These are phyloP conservation scores for Fusarium sp. DNA, from an alignment of 2,329 filamentous ascomycete genomes.

Conservation along the genomic window DNA sequence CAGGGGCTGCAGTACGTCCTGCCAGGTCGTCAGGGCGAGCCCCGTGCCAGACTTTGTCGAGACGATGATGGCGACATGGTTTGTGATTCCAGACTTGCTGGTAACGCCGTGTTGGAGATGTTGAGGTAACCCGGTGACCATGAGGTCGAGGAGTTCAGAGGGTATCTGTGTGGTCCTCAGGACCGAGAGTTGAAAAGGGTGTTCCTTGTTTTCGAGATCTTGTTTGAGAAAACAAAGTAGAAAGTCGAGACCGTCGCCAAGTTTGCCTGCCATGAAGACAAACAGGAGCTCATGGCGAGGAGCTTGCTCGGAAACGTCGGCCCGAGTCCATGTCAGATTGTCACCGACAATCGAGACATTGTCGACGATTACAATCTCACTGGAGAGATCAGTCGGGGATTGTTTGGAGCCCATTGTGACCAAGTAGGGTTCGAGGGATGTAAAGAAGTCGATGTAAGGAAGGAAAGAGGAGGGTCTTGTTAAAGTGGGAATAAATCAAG, in stretches of 20 bases:
- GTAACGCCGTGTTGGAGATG: slow-evolving; percentile 44
- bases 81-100: slow-evolving; percentile 34
- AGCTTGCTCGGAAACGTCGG: slow-evolving; percentile 21
- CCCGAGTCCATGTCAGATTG: slow-evolving; percentile 43
- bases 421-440: neutral
- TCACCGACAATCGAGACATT: slow-evolving; percentile 37
- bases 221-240: slow-evolving; percentile 55
- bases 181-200: slow-evolving; percentile 43
- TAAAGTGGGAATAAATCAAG: neutral
- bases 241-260: slow-evolving; percentile 2
- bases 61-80: slow-evolving; percentile 70
- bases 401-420: slow-evolving; percentile 19
- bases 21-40: slow-evolving; percentile 65
- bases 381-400: neutral
- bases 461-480: neutral
- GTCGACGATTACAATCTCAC: slow-evolving; percentile 11
- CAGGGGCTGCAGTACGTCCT: slow-evolving; percentile 65
- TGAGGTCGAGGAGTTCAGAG: slow-evolving; percentile 50
- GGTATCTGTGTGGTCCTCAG: slow-evolving; percentile 47
- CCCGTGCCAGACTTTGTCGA: slow-evolving; percentile 74
- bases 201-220: slow-evolving; percentile 37
- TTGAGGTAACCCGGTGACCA: slow-evolving; percentile 51
- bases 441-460: neutral
- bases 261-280: slow-evolving; percentile 24
- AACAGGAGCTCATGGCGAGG: slow-evolving; percentile 45